A percentile compares a stretch with the other conserved stretches of the same genome.
These are phyloP conservation scores for Ustilago tritici DNA, from an alignment of 1,284 basidiomycete species.

Conservation along the genomic window DNA sequence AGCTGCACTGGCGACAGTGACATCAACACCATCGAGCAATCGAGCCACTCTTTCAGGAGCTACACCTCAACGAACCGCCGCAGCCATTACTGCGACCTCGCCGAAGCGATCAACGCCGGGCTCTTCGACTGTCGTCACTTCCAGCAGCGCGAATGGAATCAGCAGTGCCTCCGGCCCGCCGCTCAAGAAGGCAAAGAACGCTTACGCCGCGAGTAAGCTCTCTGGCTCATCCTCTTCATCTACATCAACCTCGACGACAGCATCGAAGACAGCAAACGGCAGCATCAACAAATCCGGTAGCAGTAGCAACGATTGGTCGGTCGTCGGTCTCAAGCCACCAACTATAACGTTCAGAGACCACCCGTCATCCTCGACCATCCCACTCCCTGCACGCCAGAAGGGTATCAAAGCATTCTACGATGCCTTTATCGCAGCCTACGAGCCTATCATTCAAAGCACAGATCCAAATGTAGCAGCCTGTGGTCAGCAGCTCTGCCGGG, in stretches of 20 bases:
- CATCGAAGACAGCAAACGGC: constrained; percentile 17
- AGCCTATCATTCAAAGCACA: constrained; percentile 43
- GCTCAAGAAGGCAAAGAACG: constrained; percentile 48
- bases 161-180: constrained; percentile 21
- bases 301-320: constrained; percentile 37
- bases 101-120: constrained; percentile 23
- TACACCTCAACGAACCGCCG: background rate
- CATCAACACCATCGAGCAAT: constrained; percentile 22
- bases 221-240: constrained; percentile 10
- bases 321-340: constrained; percentile 42
- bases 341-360: constrained; percentile 48
- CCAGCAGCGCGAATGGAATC: background rate
- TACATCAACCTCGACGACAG: background rate
- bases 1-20: background rate
- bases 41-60: constrained; percentile 9
- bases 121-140: background rate
- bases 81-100: background rate
- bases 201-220: constrained; percentile 30
- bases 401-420: constrained; percentile 53
- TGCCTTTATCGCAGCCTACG: constrained; percentile 42
- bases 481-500: constrained; percentile 36
- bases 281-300: background rate
- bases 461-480: constrained; percentile 31
- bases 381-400: constrained; percentile 50
- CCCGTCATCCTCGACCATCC: constrained; percentile 40